Conservation (phyloP, 352 stramenopile species). For the Phytophthora kernoviae region DNA sequence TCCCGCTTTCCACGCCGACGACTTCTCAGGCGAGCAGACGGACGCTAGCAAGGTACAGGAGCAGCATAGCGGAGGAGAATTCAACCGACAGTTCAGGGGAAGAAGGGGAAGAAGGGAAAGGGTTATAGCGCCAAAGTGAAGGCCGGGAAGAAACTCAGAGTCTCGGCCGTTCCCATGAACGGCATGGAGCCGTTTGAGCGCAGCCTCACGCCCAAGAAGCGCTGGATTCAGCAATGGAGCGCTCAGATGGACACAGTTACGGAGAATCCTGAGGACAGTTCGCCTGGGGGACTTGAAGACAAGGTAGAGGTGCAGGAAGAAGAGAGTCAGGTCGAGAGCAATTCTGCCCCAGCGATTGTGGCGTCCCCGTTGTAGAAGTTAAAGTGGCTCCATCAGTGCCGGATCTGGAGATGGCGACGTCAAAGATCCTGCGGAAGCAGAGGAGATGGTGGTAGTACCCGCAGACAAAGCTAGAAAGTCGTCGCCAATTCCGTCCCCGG, state of each 20-base stretch:
- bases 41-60: slow-evolving; percentile 22
- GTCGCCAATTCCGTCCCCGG: not conserved
- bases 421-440: slow-evolving; percentile 11
- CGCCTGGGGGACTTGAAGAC: slow-evolving; percentile 8
- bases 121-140: slow-evolving; percentile 30
- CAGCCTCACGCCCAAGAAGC: slow-evolving; percentile 75
- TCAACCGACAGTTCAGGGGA: slow-evolving; percentile 26
- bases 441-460: not conserved
- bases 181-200: slow-evolving; percentile 27
- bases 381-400: slow-evolving; percentile 9
- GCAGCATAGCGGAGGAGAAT: slow-evolving; percentile 19
- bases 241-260: slow-evolving; percentile 40
- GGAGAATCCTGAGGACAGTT: slow-evolving; percentile 22
- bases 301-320: not conserved
- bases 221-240: slow-evolving; percentile 79
- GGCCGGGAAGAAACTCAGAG: slow-evolving; percentile 44
- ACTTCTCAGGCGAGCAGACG: no score
- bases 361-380: slow-evolving; percentile 12
- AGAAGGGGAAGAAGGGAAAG: slow-evolving; percentile 44
- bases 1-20: slow-evolving; percentile 3
- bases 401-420: slow-evolving; percentile 3
- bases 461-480: slow-evolving; percentile 10
- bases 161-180: slow-evolving; percentile 25
- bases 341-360: not conserved
- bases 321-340: not conserved